Percentiles rank a stretch among this genome's conserved stretches.
phyloP scores from a whole-genome alignment of 306 rosid species.

The Cicer yamashitae region DNA sequence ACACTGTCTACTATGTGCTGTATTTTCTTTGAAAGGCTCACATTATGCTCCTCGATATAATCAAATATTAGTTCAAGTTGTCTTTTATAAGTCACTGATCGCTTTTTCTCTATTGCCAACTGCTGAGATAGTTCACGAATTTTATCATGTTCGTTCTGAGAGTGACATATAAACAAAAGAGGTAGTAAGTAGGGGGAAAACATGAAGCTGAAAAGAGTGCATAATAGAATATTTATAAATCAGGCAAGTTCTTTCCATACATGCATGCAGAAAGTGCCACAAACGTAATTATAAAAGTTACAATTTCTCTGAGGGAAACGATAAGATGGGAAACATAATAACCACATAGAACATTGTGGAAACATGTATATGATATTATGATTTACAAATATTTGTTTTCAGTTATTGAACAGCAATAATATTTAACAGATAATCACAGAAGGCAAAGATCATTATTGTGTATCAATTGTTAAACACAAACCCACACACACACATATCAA shows the following conservation, averaged over 20 bases:
- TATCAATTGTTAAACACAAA: no score
- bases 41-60: conserved; percentile 89
- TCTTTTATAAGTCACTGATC: conserved; percentile 87
- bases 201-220: not conserved
- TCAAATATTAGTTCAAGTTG: conserved; percentile 90
- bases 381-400: no score
- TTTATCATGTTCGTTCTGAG: conserved; percentile 86
- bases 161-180: conserved; percentile 34
- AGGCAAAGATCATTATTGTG: no score
- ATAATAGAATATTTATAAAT: conserved; percentile 21
- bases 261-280: not conserved
- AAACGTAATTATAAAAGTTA: not conserved
- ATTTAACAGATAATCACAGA: no score
- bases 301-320: conserved; percentile 16
- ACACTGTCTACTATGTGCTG: conserved; percentile 87
- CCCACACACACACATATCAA: no score
- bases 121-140: conserved; percentile 89
- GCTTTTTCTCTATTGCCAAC: conserved; percentile 82
- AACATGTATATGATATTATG: no score
- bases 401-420: no score
- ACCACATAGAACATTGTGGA: not conserved
- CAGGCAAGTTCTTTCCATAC: conserved; percentile 11
- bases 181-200: conserved; percentile 23
- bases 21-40: conserved; percentile 81
- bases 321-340: conserved; percentile 10